Conservation (phyloP, 2,329 filamentous ascomycete genomes). For the Diplodia corticola region DNA sequence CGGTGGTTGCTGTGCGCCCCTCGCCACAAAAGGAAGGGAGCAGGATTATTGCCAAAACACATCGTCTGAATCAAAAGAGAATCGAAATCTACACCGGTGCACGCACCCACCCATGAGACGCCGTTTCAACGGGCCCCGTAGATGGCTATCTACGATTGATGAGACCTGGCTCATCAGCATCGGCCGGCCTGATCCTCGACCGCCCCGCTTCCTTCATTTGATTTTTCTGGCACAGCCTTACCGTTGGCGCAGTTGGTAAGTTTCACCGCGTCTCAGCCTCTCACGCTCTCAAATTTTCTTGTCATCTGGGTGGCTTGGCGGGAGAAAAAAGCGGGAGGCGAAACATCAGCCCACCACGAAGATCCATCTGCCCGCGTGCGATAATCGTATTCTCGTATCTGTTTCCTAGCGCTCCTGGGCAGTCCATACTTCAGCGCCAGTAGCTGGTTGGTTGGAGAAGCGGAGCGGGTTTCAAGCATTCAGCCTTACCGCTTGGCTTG, state of each 20-base stretch:
- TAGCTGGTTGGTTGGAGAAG: not conserved
- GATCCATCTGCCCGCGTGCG: not conserved
- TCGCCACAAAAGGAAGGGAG: not conserved
- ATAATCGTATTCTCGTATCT: not conserved
- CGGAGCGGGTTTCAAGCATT: not conserved
- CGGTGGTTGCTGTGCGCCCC: not conserved
- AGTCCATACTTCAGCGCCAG: not conserved
- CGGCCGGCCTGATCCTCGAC: not conserved
- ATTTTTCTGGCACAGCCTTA: not conserved
- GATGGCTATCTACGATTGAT: not conserved
- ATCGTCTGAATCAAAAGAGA: not conserved
- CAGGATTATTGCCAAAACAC: not conserved
- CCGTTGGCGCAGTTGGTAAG: not conserved
- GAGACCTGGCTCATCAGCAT: not conserved
- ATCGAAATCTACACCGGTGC: not conserved
- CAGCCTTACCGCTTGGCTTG: constrained; percentile 11
- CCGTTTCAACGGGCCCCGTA: not conserved
- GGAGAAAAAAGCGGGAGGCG: too few relatives aligned
- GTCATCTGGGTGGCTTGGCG: not conserved
- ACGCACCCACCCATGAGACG: not conserved
- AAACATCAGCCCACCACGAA: not conserved
- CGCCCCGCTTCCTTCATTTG: not conserved
- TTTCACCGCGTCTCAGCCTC: constrained; percentile 11
- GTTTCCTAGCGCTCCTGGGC: not conserved
- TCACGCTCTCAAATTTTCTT: not conserved